A percentile compares a stretch with the other conserved stretches of the same genome.
Evolutionary conservation across 208 protist species (phyloP).

Genomic region (Trypanosoma conorhini): DNA sequence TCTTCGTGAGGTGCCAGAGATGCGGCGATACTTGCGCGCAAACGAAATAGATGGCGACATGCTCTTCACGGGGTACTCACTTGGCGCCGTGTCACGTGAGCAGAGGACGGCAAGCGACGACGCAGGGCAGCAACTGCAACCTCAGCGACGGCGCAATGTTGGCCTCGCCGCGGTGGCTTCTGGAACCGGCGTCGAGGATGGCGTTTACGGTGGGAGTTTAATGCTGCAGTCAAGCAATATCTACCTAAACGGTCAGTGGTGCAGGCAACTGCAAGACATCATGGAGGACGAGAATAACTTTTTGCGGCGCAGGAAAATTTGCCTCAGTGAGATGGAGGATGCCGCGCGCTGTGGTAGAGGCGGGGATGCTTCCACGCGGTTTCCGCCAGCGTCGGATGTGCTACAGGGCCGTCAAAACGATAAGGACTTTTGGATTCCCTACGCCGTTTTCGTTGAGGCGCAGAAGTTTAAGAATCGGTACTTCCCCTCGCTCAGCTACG

Average conservation of each 20-base stretch:
- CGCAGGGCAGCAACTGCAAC: background rate
- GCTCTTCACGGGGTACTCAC: conserved; percentile 58
- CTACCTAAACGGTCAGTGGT: conserved; percentile 81
- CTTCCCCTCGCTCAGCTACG: conserved; percentile 63
- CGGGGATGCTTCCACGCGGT: conserved; percentile 21
- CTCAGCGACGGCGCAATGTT: conserved; percentile 17
- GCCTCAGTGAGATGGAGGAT: conserved; percentile 69
- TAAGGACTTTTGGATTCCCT: conserved; percentile 87
- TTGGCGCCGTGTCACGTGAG: background rate
- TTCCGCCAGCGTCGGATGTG: conserved; percentile 61
- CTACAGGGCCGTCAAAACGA: conserved; percentile 70
- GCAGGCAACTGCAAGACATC: conserved; percentile 63
- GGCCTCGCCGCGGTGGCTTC: background rate
- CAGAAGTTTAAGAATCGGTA: conserved; percentile 87
- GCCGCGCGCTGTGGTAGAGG: conserved; percentile 39
- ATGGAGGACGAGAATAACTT: conserved; percentile 72
- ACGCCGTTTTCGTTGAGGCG: conserved; percentile 69
- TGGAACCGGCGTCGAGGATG: conserved; percentile 77
- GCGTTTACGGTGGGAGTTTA: conserved; percentile 69
- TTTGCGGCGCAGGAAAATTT: conserved; percentile 59
- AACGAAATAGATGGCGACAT: conserved; percentile 52
- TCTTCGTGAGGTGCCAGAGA: conserved; percentile 65
- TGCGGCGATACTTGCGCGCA: conserved; percentile 52
- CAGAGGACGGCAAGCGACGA: background rate
- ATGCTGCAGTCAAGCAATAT: conserved; percentile 76